Evolutionary conservation across 1,139 yeast species (phyloP), one percentile per base, ranked within the genome.

Genomic region (Nakaseomyces nivariensis): DNA sequence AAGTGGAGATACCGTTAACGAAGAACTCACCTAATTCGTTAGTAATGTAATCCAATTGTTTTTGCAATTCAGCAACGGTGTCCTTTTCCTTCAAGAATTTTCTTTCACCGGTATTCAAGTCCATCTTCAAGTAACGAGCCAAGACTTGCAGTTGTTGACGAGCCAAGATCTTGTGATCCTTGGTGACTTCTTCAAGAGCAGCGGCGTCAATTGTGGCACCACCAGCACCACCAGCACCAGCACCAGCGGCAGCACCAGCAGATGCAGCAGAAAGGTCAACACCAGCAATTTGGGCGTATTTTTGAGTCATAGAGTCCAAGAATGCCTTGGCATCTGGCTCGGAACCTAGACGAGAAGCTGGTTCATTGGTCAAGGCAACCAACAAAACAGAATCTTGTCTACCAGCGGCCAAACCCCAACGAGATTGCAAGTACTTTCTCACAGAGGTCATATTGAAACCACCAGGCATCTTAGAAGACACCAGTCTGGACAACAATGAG

Each of bases 391-490:
- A 78, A 67, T 92, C 97, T 73, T 90, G 97, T 75, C 98, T 85
- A 59, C 97, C 97, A 46, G 85, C 56, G 56, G 86, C 95, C 63
- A 92, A 78, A 56, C 98, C 98, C 83, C 83, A 92, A 69, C 92
- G 81, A 43, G 90, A 69, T 72, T 85, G 90, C 67, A 92, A 78
- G 72, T 92, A 86, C 69, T 88, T 88, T 76, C 97, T 85, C 49
- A 96, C 95, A 57, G 78, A 73, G 55, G 97, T 85, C 61, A 89
- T 84, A 52, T 95, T 85, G 73, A 90, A 92, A 32, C 98, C 98
- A 78, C 98, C 98, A 52, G 98, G 97, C 97, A 92, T 92, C 75
- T 92, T 92, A 37, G 97, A 85, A 17, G 97, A 83, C 75, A 90
- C 85, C 66, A 92, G 77, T 72, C 97, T 84, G 54, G 96, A 87